These are phyloP conservation scores for Xylaria sp. DNA, from an alignment of 2,329 filamentous ascomycete species.

Conservation along the genomic window DNA sequence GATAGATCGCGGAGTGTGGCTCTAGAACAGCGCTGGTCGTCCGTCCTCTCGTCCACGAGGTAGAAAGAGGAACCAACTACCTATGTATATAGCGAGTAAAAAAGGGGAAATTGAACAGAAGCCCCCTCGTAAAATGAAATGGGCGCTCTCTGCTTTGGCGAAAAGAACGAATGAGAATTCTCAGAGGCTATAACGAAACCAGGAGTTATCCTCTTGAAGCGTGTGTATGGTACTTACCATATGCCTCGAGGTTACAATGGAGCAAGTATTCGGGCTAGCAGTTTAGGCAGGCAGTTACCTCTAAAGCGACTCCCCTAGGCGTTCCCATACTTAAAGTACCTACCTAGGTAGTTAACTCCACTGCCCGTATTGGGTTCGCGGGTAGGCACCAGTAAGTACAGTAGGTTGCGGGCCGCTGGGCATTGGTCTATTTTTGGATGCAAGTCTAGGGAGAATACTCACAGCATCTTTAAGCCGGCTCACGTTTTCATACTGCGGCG, in stretches of 20 bases:
- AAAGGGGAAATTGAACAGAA: background rate
- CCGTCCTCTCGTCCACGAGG: background rate
- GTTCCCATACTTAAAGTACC: too few species aligned
- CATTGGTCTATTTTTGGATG: constrained; percentile 25
- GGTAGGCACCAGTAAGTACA: background rate
- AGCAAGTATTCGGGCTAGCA: background rate
- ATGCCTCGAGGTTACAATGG: background rate
- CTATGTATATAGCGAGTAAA: background rate
- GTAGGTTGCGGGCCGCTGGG: constrained; percentile 5
- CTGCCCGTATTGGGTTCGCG: background rate
- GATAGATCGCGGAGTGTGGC: background rate
- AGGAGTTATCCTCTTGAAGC: background rate
- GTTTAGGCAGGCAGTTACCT: background rate
- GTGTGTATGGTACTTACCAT: background rate
- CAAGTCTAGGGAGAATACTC: too few species aligned
- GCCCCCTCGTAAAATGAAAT: background rate
- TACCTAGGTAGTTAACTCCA: constrained; percentile 4
- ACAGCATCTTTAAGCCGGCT: too few species aligned
- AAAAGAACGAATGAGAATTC: background rate
- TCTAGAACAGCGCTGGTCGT: background rate
- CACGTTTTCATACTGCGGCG: too few species aligned
- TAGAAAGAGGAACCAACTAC: background rate
- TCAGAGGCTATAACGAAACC: background rate
- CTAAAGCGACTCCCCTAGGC: background rate
- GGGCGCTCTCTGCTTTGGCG: background rate